Conservation (phyloP, 768 basidiomycete species). For the Rhodotorula kratochvilovae region DNA sequence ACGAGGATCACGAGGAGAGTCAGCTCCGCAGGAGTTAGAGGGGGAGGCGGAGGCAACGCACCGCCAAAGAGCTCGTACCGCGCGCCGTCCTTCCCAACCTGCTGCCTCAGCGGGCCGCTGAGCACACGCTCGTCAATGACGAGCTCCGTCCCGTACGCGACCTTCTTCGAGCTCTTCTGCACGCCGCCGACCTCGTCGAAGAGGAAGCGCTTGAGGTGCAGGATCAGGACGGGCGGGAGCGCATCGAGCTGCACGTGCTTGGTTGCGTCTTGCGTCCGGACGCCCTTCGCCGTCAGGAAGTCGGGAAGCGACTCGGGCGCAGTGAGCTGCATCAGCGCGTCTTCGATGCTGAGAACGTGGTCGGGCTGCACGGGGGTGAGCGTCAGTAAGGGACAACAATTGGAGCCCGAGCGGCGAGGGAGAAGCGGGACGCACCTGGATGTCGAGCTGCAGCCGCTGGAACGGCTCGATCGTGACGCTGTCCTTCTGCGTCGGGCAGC, state of each 20-base stretch:
- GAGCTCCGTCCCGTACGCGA: conserved; percentile 71
- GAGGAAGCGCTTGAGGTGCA: conserved; percentile 86
- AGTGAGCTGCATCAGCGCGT: conserved; percentile 73
- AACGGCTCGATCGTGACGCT: conserved; percentile 87
- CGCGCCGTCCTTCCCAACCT: conserved; percentile 48
- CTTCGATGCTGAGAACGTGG: conserved; percentile 68
- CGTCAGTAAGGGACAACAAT: too few species aligned
- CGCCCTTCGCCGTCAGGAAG: conserved; percentile 57
- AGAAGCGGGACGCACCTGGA: conserved; percentile 57
- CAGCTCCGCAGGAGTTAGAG: background rate
- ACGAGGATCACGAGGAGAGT: background rate
- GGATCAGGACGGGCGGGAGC: conserved; percentile 73
- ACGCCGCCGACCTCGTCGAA: conserved; percentile 73
- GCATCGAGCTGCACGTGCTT: conserved; percentile 72
- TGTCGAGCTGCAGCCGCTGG: conserved; percentile 80
- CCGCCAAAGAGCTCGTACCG: conserved; percentile 52
- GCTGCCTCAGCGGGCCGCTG: conserved; percentile 62
- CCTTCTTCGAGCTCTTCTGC: conserved; percentile 77
- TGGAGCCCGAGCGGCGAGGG: too few species aligned
- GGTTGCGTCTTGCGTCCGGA: conserved; percentile 64
- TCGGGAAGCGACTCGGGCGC: conserved; percentile 72
- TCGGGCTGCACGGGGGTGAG: conserved; percentile 55
- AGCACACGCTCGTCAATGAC: conserved; percentile 55
- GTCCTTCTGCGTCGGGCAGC: conserved; percentile 72
- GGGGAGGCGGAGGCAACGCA: background rate